These are phyloP conservation scores for Mycena vulgaris DNA, from an alignment of 768 basidiomycete genomes.

Conservation along the genomic window DNA sequence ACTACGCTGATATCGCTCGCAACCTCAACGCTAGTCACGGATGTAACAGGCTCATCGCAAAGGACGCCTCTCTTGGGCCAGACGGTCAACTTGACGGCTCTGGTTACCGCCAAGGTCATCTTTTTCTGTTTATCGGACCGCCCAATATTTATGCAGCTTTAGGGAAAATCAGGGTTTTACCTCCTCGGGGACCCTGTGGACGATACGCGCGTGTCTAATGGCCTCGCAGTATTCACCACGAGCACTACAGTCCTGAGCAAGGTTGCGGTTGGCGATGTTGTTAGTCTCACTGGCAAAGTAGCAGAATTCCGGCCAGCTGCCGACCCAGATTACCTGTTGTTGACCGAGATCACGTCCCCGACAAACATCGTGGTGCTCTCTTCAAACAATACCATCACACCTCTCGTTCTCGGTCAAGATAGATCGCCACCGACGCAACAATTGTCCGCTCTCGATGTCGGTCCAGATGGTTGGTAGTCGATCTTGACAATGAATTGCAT, in stretches of 20 bases:
- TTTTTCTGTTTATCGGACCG: neutral
- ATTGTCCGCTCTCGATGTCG: constrained; percentile 65
- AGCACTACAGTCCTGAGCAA: constrained; percentile 53
- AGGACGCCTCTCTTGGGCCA: constrained; percentile 63
- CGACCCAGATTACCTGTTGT: constrained; percentile 61
- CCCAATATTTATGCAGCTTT: neutral
- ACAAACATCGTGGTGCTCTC: constrained; percentile 61
- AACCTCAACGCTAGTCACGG: constrained; percentile 57
- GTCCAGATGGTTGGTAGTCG: constrained; percentile 56
- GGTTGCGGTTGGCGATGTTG: constrained; percentile 63
- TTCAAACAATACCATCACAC: constrained; percentile 60
- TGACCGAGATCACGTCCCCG: constrained; percentile 66
- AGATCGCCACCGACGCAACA: constrained; percentile 66
- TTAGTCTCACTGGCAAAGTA: constrained; percentile 57
- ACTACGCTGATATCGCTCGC: constrained; percentile 46
- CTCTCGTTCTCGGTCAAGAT: constrained; percentile 68
- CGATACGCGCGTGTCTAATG: constrained; percentile 66
- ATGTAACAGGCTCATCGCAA: constrained; percentile 67
- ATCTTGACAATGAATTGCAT: neutral
- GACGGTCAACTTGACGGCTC: constrained; percentile 64
- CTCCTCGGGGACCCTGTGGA: constrained; percentile 44
- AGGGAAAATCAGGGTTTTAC: constrained; percentile 32
- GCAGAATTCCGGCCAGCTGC: constrained; percentile 64
- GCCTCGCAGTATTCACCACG: constrained; percentile 65
- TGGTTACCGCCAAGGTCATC: constrained; percentile 69